Evolutionary conservation across 202 grass and related monocot species (phyloP).

Genomic region (Schoenoplectus triqueter): DNA sequence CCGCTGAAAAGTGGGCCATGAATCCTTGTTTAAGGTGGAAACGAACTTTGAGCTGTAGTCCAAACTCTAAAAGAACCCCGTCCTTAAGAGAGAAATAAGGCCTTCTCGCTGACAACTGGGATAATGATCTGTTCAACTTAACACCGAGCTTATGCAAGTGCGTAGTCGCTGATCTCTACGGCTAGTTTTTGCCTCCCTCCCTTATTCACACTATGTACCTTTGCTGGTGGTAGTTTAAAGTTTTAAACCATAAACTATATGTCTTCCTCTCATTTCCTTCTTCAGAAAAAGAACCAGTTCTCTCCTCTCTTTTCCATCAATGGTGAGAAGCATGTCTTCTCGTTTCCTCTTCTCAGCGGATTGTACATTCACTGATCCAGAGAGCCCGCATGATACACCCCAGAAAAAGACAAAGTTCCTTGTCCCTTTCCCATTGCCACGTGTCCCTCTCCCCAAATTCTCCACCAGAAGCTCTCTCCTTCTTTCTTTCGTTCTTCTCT

Average conservation of each 20-base stretch:
- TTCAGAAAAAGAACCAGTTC: background rate
- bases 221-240: background rate
- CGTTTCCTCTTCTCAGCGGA: background rate
- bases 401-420: background rate
- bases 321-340: slow-evolving; percentile 7
- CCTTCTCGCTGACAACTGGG: background rate
- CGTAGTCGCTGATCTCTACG: background rate
- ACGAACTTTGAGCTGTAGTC: too few relatives aligned
- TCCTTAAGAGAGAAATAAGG: background rate
- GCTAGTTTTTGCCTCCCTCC: background rate
- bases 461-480: slow-evolving; percentile 38
- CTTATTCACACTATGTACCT: background rate
- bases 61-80: too few relatives aligned
- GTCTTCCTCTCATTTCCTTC: background rate
- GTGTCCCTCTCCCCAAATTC: slow-evolving; percentile 13
- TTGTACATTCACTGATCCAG: background rate
- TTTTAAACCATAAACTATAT: background rate
- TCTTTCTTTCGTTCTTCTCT: slow-evolving; percentile 46
- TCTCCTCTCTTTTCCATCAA: background rate
- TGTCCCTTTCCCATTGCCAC: background rate
- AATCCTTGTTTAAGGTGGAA: too few relatives aligned
- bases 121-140: background rate
- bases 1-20: too few relatives aligned
- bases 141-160: background rate
- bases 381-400: background rate